These are phyloP conservation scores for Lentithecium fluviatile DNA, from an alignment of 495 filamentous ascomycete species.

Conservation along the genomic window DNA sequence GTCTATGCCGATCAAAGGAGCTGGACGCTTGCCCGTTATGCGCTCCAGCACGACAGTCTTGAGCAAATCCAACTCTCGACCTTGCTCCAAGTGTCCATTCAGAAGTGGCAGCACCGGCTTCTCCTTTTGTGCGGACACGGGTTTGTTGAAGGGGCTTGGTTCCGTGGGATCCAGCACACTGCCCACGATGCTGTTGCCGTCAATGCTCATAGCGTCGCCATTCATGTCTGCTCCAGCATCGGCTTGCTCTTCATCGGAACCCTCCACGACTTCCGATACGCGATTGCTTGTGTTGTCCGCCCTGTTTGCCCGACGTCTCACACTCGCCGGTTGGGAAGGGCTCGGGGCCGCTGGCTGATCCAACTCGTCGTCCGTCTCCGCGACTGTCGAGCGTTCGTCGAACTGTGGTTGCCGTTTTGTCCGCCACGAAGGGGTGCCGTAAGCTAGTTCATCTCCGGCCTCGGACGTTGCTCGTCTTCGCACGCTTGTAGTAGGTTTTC, in stretches of 20 bases:
- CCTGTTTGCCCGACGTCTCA: constrained; percentile 11
- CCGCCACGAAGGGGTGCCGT: constrained; percentile 5
- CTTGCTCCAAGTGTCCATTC: not conserved
- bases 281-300: constrained; percentile 19
- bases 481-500: not conserved
- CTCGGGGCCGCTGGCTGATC: not conserved
- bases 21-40: constrained; percentile 41
- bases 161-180: constrained; percentile 29
- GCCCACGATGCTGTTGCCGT: constrained; percentile 13
- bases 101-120: not conserved
- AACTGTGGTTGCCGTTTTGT: not conserved
- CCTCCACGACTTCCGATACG: not conserved
- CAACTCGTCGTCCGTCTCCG: constrained; percentile 21
- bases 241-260: constrained; percentile 14
- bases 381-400: not conserved
- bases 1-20: constrained; percentile 43
- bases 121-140: constrained; percentile 2
- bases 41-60: constrained; percentile 41
- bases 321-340: not conserved
- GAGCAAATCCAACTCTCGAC: constrained; percentile 30
- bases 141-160: constrained; percentile 29
- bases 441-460: not conserved
- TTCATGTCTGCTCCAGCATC: constrained; percentile 1
- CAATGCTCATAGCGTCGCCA: constrained; percentile 6
- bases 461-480: not conserved